These are phyloP conservation scores for Poteriospumella lacustris DNA, from an alignment of 108 stramenopile genomes.

Conservation along the genomic window DNA sequence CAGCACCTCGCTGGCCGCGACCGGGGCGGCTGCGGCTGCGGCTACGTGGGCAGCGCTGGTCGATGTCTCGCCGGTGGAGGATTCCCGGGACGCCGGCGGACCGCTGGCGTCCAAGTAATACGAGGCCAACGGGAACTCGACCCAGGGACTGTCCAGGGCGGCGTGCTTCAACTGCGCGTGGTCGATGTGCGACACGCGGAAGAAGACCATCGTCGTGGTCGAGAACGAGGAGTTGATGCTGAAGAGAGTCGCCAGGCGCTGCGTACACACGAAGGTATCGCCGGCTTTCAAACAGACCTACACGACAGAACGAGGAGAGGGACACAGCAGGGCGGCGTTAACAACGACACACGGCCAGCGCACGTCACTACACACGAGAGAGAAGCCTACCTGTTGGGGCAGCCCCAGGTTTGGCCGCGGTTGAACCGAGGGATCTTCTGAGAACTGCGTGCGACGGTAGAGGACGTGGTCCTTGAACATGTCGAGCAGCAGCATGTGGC, in stretches of 20 bases:
- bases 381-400: too few species aligned
- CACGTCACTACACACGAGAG: too few species aligned
- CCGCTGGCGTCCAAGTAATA: neutral
- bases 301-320: too few species aligned
- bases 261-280: conserved; percentile 13
- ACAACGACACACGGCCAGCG: too few species aligned
- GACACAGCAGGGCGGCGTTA: too few species aligned
- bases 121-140: neutral
- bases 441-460: neutral
- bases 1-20: too few species aligned
- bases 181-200: neutral
- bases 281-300: neutral
- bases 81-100: too few species aligned
- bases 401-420: neutral
- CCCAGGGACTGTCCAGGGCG: neutral
- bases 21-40: too few species aligned
- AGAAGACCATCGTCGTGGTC: neutral
- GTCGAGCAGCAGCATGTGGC: neutral
- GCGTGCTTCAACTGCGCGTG: neutral
- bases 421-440: neutral
- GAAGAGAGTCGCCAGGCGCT: neutral
- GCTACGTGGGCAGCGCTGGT: too few species aligned
- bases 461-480: neutral
- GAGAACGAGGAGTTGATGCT: neutral
- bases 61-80: too few species aligned